Evolutionary conservation across 495 filamentous ascomycete genomes (phyloP).

Genomic region (Talaromyces liani): DNA sequence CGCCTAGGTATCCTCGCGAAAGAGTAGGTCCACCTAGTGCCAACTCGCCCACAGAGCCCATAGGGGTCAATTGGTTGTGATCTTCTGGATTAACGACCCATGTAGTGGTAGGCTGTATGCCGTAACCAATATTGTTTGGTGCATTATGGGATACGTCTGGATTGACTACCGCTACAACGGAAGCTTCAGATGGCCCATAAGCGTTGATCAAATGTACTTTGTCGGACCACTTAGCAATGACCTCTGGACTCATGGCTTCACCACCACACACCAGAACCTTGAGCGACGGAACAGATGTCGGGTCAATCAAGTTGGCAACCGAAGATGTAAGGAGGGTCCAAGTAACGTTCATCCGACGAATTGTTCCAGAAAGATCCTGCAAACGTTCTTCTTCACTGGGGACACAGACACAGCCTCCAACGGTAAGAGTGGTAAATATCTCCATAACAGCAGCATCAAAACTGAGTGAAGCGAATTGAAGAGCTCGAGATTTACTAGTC

Average conservation of each 20-base stretch:
- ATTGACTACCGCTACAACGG: conserved; percentile 32
- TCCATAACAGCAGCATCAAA: conserved; percentile 49
- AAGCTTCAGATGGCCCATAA: conserved; percentile 53
- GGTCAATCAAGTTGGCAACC: conserved; percentile 41
- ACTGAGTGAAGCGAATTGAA: conserved; percentile 49
- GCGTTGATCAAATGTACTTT: conserved; percentile 43
- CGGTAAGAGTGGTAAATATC: conserved; percentile 39
- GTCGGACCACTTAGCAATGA: conserved; percentile 48
- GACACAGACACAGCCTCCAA: conserved; percentile 56
- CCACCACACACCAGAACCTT: conserved; percentile 39
- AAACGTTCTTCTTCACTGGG: conserved; percentile 50
- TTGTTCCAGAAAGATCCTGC: conserved; percentile 41
- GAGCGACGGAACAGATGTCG: conserved; percentile 34
- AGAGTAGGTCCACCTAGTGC: conserved; percentile 41
- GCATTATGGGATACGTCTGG: conserved; percentile 22
- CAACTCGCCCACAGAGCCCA: conserved; percentile 49
- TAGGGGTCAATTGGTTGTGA: conserved; percentile 36
- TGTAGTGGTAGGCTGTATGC: conserved; percentile 34
- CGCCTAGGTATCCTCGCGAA: conserved; percentile 46
- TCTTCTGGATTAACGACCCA: conserved; percentile 51
- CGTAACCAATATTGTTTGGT: conserved; percentile 42
- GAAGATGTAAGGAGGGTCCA: conserved; percentile 50
- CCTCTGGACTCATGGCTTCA: conserved; percentile 40
- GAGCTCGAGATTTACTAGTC: conserved; percentile 30
- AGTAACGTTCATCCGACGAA: conserved; percentile 39